A percentile compares a stretch with the other conserved stretches of the same genome.
Conservation (phyloP, 73 alveolate genomes). For the Symbiodinium pilosum region DNA sequence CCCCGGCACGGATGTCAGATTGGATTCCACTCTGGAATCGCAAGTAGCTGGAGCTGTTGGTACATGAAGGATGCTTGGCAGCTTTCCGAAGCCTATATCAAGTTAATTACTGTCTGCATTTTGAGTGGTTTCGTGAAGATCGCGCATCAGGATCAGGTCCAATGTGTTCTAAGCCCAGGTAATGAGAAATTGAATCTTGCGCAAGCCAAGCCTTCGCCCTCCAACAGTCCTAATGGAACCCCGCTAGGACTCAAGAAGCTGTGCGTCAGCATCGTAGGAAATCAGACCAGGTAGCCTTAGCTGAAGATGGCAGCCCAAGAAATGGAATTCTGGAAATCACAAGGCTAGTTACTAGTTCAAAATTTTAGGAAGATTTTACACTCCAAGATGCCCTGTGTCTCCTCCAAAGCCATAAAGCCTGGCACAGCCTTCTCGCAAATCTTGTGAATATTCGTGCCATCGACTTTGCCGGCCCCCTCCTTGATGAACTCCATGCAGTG, state of each 20-base stretch:
- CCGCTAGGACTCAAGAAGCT: no score
- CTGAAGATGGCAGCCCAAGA: not conserved
- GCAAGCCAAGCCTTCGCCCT: not conserved
- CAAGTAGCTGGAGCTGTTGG: conserved; percentile 1
- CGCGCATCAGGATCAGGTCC: no score
- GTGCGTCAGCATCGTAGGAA: no score
- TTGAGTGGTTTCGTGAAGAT: no score
- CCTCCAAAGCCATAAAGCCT: not conserved
- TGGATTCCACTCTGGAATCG: not conserved
- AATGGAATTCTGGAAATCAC: not conserved
- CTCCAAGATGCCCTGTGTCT: not conserved
- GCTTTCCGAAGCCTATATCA: no score
- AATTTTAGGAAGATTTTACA: not conserved
- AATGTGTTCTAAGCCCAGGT: no score
- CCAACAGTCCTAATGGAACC: no score
- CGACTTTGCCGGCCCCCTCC: not conserved
- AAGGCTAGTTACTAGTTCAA: no score
- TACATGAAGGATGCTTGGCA: not conserved
- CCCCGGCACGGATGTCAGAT: no score
- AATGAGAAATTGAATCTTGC: no score
- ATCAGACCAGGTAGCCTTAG: not conserved
- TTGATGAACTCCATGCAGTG: not conserved
- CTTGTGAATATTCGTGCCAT: not conserved
- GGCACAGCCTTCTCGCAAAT: not conserved
- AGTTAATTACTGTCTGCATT: no score